phyloP scores from a whole-genome alignment of 306 rosid genomes.

The Heteromeles arbutifolia region DNA sequence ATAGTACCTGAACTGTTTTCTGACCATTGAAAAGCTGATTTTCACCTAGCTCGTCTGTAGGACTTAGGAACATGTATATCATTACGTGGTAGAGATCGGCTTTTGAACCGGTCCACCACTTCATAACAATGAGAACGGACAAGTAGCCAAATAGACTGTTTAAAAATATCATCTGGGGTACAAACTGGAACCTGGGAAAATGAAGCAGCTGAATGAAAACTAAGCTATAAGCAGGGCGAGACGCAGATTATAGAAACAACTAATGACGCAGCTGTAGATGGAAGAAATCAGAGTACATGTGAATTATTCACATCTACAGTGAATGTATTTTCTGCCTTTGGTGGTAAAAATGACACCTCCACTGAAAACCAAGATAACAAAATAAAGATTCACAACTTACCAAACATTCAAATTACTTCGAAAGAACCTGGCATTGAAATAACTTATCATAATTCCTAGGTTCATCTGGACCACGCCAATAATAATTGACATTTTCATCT shows the following conservation, averaged over 20 bases:
- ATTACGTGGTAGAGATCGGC: constrained; percentile 88
- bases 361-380: background rate
- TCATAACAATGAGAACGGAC: constrained; percentile 66
- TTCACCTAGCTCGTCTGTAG: constrained; percentile 84
- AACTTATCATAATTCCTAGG: constrained; percentile 89
- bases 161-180: constrained; percentile 87
- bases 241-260: background rate
- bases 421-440: constrained; percentile 74
- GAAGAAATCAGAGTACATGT: constrained; percentile 3
- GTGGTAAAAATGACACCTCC: background rate
- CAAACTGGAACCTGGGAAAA: constrained; percentile 79
- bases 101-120: constrained; percentile 95
- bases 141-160: constrained; percentile 91
- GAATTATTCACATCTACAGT: background rate
- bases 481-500: constrained; percentile 98
- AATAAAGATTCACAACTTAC: constrained; percentile 38
- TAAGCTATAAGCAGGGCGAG: background rate
- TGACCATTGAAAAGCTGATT: constrained; percentile 92
- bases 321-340: background rate
- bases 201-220: constrained; percentile 16
- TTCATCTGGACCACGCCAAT: constrained; percentile 95
- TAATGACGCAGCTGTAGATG: constrained; percentile 7
- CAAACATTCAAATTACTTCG: constrained; percentile 58
- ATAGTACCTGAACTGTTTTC: constrained; percentile 67
- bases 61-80: constrained; percentile 98